These are phyloP conservation scores for Jatropha podagrica DNA, from an alignment of 441 rosid genomes.

Conservation along the genomic window DNA sequence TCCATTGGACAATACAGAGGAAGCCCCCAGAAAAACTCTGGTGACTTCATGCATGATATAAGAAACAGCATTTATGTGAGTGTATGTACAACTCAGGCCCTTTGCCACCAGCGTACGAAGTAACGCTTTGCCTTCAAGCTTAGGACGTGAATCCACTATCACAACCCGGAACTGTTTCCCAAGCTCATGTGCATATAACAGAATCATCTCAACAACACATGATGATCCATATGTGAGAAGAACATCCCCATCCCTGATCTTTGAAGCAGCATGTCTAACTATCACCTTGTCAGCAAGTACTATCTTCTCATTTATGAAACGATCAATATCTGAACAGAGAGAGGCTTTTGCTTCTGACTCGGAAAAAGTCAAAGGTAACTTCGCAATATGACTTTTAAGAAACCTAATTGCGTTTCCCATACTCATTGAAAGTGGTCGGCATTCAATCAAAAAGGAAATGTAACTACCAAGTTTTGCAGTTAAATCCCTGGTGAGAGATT, in stretches of 20 bases:
- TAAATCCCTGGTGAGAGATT: constrained; percentile 73
- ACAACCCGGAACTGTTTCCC: constrained; percentile 78
- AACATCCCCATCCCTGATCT: constrained; percentile 87
- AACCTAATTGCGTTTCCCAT: constrained; percentile 93
- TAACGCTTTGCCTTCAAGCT: constrained; percentile 82
- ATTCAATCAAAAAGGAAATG: constrained; percentile 82
- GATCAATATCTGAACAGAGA: constrained; percentile 73
- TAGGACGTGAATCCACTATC: constrained; percentile 89
- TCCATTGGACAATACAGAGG: constrained; percentile 89
- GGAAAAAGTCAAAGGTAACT: constrained; percentile 59
- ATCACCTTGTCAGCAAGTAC: constrained; percentile 71
- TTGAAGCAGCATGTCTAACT: constrained; percentile 78
- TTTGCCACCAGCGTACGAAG: constrained; percentile 83
- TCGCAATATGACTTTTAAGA: constrained; percentile 71
- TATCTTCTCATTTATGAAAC: constrained; percentile 83
- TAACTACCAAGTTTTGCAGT: constrained; percentile 72
- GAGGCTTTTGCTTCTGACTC: constrained; percentile 80
- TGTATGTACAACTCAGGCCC: constrained; percentile 84
- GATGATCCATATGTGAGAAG: constrained; percentile 90
- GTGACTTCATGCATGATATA: constrained; percentile 95
- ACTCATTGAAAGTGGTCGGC: constrained; percentile 91
- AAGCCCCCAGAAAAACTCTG: constrained; percentile 87
- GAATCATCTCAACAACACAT: constrained; percentile 83
- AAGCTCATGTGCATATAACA: constrained; percentile 77
- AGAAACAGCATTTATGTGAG: constrained; percentile 86